Conservation (phyloP, 2,329 filamentous ascomycete species). For the Whalleya microplaca region DNA sequence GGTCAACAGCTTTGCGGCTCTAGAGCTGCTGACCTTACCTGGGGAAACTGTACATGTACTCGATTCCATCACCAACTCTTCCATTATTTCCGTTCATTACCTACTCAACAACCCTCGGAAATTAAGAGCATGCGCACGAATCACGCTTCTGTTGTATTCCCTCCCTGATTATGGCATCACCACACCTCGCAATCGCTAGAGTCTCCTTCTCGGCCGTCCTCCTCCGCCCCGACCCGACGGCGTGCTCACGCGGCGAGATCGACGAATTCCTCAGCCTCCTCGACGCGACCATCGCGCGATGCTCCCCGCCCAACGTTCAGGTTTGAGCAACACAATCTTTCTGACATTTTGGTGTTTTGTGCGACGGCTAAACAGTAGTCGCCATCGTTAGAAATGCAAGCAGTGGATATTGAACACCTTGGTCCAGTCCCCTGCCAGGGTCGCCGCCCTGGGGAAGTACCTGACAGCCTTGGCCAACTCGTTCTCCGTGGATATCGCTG, state of each 20-base stretch:
- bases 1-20: slow-evolving; percentile 8
- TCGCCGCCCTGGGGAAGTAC: slow-evolving; percentile 74
- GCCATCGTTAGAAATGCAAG: slow-evolving; percentile 84
- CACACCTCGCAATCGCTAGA: slow-evolving; percentile 77
- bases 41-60: too few species aligned
- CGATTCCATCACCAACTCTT: neutral
- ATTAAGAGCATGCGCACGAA: slow-evolving; percentile 14
- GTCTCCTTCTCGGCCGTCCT: slow-evolving; percentile 76
- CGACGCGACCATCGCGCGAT: slow-evolving; percentile 67
- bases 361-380: slow-evolving; percentile 40
- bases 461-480: slow-evolving; percentile 70
- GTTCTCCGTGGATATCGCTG: slow-evolving; percentile 42
- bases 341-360: slow-evolving; percentile 44
- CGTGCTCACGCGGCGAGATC: slow-evolving; percentile 71
- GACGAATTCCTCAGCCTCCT: slow-evolving; percentile 69
- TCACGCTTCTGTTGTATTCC: neutral
- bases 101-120: neutral
- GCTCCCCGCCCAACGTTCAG: slow-evolving; percentile 83
- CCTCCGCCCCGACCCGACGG: slow-evolving; percentile 72
- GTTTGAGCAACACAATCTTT: slow-evolving; percentile 64
- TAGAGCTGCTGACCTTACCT: too few species aligned
- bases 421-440: slow-evolving; percentile 67
- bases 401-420: slow-evolving; percentile 79
- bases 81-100: neutral
- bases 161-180: slow-evolving; percentile 59